Percentiles rank a stretch among this genome's conserved stretches.
These are phyloP conservation scores for Nicotiana undulata DNA, from an alignment of 257 asterid genomes.

Conservation along the genomic window DNA sequence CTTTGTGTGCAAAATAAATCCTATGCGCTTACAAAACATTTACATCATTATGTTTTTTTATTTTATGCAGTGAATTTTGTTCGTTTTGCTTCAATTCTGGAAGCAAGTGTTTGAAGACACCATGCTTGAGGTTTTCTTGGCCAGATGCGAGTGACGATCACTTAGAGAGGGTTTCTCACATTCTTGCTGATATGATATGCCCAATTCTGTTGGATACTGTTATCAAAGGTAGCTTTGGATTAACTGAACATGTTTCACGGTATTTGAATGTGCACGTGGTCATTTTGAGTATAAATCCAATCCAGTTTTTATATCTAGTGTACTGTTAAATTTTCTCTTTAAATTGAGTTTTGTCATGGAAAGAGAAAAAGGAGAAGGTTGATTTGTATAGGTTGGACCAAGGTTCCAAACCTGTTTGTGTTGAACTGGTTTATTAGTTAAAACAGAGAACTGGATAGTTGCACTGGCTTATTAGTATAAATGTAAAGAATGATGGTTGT, in stretches of 20 bases:
- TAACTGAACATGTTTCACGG: background rate
- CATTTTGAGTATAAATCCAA: background rate
- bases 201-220: conserved; percentile 75
- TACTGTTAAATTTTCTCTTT: background rate
- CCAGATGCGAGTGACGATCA: conserved; percentile 36
- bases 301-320: background rate
- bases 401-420: background rate
- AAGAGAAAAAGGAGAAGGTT: background rate
- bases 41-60: background rate
- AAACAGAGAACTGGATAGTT: background rate
- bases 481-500: background rate
- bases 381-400: background rate
- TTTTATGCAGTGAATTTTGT: conserved; percentile 64
- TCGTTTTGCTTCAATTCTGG: conserved; percentile 47
- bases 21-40: background rate
- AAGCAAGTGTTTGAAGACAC: conserved; percentile 38
- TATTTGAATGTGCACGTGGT: background rate
- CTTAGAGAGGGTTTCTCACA: conserved; percentile 50
- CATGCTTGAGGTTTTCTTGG: conserved; percentile 75
- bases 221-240: conserved; percentile 63
- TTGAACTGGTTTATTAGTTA: background rate
- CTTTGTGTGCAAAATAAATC: background rate
- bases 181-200: conserved; percentile 66
- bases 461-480: background rate
- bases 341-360: background rate